Evolutionary conservation across 768 basidiomycete genomes (phyloP).

Genomic region (Tricholomella constricta): DNA sequence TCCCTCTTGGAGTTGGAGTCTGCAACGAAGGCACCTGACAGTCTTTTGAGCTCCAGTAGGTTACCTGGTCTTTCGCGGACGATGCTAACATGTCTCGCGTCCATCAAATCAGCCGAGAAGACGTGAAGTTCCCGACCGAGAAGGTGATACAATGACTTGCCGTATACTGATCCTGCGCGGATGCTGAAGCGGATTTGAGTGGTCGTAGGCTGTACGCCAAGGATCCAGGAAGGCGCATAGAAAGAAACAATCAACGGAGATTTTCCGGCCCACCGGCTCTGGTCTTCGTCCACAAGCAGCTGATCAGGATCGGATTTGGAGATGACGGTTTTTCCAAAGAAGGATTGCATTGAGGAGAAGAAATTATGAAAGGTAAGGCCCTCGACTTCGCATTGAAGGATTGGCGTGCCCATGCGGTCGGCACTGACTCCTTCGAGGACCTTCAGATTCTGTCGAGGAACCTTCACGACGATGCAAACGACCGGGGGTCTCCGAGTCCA

Average conservation of each 20-base stretch:
- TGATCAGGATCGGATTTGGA: slow-evolving; percentile 13
- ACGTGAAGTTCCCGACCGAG: slow-evolving; percentile 29
- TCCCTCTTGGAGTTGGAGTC: too few relatives aligned
- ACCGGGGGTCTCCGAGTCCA: slow-evolving; percentile 35
- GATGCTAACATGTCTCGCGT: slow-evolving; percentile 30
- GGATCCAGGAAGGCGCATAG: slow-evolving; percentile 31
- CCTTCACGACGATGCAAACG: slow-evolving; percentile 35
- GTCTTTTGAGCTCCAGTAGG: too few relatives aligned
- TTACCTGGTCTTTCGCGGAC: too few relatives aligned
- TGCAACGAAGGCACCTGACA: too few relatives aligned
- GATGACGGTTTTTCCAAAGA: slow-evolving; percentile 31
- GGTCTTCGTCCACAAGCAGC: slow-evolving; percentile 28
- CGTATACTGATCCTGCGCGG: too few relatives aligned
- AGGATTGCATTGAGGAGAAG: slow-evolving; percentile 34
- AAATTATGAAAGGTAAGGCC: slow-evolving; percentile 27
- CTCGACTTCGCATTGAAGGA: slow-evolving; percentile 36
- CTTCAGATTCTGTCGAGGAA: slow-evolving; percentile 33
- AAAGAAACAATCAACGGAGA: slow-evolving; percentile 40
- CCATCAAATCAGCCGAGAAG: slow-evolving; percentile 28
- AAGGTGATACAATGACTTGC: slow-evolving; percentile 16
- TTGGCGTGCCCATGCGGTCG: slow-evolving; percentile 26
- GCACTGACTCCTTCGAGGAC: slow-evolving; percentile 29
- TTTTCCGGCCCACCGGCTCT: slow-evolving; percentile 30
- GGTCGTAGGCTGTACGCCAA: slow-evolving; percentile 28
- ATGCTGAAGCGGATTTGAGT: too few relatives aligned